These are phyloP conservation scores for Calocybe gangraenosa DNA, from an alignment of 768 basidiomycete genomes.

Conservation along the genomic window DNA sequence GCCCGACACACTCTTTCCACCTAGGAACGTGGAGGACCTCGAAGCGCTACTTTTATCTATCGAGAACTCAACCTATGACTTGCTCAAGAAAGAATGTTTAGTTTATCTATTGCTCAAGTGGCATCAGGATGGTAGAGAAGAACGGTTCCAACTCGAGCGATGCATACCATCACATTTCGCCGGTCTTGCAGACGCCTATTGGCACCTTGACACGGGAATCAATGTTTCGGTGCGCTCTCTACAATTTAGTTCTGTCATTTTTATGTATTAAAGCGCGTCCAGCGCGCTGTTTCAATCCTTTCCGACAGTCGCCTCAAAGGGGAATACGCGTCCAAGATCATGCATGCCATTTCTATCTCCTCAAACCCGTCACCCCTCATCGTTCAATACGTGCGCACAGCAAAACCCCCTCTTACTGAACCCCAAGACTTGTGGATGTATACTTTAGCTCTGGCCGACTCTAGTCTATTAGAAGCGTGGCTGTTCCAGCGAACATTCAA, in stretches of 20 bases:
- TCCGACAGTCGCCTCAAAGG: slow-evolving; percentile 71
- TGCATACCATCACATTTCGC: slow-evolving; percentile 76
- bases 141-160: slow-evolving; percentile 43
- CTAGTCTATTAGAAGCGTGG: slow-evolving; percentile 71
- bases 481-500: slow-evolving; percentile 67
- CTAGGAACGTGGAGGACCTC: slow-evolving; percentile 50
- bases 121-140: slow-evolving; percentile 62
- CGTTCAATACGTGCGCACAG: slow-evolving; percentile 70
- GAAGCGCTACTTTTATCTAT: slow-evolving; percentile 57
- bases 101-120: slow-evolving; percentile 80
- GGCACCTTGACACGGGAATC: slow-evolving; percentile 72
- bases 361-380: slow-evolving; percentile 52
- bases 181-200: slow-evolving; percentile 79
- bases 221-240: slow-evolving; percentile 53
- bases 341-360: slow-evolving; percentile 56
- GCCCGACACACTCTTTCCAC: slow-evolving; percentile 67
- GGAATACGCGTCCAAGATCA: slow-evolving; percentile 75
- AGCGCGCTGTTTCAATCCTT: slow-evolving; percentile 71
- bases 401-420: slow-evolving; percentile 65
- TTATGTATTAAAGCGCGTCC: slow-evolving; percentile 1
- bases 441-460: slow-evolving; percentile 59
- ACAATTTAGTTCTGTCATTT: neutral
- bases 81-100: slow-evolving; percentile 75
- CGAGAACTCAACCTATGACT: slow-evolving; percentile 59
- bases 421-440: slow-evolving; percentile 73